These are phyloP conservation scores for Globisporangium middletonii DNA, from an alignment of 352 stramenopile genomes.

Conservation along the genomic window DNA sequence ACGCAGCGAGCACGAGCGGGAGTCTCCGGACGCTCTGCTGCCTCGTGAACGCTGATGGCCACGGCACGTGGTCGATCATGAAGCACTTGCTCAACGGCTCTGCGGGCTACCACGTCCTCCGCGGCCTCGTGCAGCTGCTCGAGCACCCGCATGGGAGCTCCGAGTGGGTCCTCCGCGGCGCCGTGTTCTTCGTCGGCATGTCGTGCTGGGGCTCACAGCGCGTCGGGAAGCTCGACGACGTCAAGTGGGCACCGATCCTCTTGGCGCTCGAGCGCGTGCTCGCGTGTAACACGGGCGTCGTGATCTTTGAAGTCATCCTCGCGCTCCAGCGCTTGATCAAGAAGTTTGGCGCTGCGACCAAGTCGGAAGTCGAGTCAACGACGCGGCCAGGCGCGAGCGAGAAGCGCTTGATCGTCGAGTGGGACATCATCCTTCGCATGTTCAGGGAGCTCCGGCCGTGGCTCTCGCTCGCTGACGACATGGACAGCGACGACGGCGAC, in stretches of 20 bases:
- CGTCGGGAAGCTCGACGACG: slow-evolving; percentile 60
- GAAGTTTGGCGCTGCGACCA: slow-evolving; percentile 59
- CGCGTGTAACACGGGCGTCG: slow-evolving; percentile 62
- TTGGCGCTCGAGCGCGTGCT: slow-evolving; percentile 56
- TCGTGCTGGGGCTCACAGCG: slow-evolving; percentile 85
- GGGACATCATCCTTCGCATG: slow-evolving; percentile 83
- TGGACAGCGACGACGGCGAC: slow-evolving; percentile 16
- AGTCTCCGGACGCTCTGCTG: slow-evolving; percentile 76
- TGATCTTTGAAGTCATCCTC: slow-evolving; percentile 87
- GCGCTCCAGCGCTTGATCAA: slow-evolving; percentile 82
- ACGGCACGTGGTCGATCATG: slow-evolving; percentile 81
- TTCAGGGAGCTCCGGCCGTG: slow-evolving; percentile 58
- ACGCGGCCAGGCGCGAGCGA: slow-evolving; percentile 1
- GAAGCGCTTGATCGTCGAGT: slow-evolving; percentile 65
- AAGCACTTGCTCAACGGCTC: slow-evolving; percentile 64
- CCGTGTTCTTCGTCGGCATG: slow-evolving; percentile 87
- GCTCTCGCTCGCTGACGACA: slow-evolving; percentile 49
- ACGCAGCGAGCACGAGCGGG: slow-evolving; percentile 46
- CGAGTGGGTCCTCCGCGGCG: slow-evolving; percentile 70
- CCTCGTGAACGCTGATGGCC: slow-evolving; percentile 78
- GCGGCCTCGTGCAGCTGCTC: slow-evolving; percentile 62
- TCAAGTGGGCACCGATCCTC: slow-evolving; percentile 70
- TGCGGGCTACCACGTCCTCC: slow-evolving; percentile 63
- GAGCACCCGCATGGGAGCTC: slow-evolving; percentile 54
- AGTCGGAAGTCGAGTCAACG: slow-evolving; percentile 8